These are phyloP conservation scores for Podospora pseudocomata DNA, from an alignment of 495 filamentous ascomycete species.

Conservation along the genomic window DNA sequence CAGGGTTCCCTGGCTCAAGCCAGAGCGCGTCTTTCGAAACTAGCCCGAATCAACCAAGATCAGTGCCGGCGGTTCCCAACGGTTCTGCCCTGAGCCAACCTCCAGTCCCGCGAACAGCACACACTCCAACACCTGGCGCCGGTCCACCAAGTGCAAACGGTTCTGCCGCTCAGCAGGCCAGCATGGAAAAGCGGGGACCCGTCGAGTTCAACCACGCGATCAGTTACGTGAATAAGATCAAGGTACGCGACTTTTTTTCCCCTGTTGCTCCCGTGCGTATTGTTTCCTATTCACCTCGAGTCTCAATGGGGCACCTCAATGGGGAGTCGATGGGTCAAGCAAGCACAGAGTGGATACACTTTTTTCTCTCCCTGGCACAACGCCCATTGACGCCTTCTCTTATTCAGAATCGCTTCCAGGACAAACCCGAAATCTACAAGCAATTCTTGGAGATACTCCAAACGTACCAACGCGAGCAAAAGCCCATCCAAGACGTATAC, in stretches of 20 bases:
- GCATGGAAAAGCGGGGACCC: conserved; percentile 80
- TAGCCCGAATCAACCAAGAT: conserved; percentile 72
- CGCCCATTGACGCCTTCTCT: conserved; percentile 19
- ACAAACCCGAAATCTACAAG: conserved; percentile 97
- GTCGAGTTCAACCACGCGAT: conserved; percentile 99
- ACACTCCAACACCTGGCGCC: conserved; percentile 50
- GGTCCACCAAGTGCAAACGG: conserved; percentile 42
- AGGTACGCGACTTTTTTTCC: conserved; percentile 53
- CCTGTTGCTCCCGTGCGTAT: conserved; percentile 3
- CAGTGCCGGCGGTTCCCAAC: conserved; percentile 75
- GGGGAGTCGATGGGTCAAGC: conserved; percentile 9
- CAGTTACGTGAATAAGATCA: conserved; percentile 99
- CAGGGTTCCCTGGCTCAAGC: conserved; percentile 44
- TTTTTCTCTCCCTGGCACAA: conserved; percentile 13
- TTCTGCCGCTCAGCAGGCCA: conserved; percentile 48
- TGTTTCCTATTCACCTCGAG: conserved; percentile 18
- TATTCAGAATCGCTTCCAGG: conserved; percentile 83
- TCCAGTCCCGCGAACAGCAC: conserved; percentile 42
- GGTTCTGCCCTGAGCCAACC: conserved; percentile 34
- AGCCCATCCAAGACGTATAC: conserved; percentile 98
- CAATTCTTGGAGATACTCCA: conserved; percentile 98
- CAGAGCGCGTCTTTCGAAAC: conserved; percentile 46
- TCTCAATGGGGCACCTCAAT: conserved; percentile 9
- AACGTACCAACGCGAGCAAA: conserved; percentile 97
- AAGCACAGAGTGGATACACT: conserved; percentile 20